Evolutionary conservation across 805 yeast species (phyloP).

Genomic region (Priceomyces fermenticarens): DNA sequence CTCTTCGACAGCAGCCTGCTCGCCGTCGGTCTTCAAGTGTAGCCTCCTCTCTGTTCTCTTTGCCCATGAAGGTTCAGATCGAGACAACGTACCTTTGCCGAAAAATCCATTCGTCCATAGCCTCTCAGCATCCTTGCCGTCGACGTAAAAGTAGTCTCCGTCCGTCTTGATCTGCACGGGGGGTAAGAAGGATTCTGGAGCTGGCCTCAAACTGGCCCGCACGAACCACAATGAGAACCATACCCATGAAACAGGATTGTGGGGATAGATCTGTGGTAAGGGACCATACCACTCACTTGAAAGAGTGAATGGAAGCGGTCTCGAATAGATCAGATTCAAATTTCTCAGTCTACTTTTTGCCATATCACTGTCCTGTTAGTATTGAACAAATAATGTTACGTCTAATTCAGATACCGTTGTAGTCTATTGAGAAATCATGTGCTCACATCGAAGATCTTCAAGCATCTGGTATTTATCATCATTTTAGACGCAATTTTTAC

Average conservation of each 20-base stretch:
- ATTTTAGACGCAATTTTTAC: background rate
- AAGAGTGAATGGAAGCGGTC: constrained; percentile 58
- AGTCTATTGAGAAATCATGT: constrained; percentile 82
- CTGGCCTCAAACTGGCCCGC: constrained; percentile 16
- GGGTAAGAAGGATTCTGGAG: constrained; percentile 22
- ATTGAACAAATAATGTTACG: background rate
- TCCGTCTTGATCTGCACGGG: constrained; percentile 22
- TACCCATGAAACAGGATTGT: constrained; percentile 68
- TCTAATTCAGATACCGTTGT: constrained; percentile 89
- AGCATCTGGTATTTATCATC: constrained; percentile 15
- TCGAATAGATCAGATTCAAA: constrained; percentile 29
- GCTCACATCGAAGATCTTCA: constrained; percentile 50
- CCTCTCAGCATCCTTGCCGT: constrained; percentile 44
- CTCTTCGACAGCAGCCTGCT: constrained; percentile 60
- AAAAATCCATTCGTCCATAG: constrained; percentile 89
- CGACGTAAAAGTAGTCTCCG: constrained; percentile 38
- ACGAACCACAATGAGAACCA: constrained; percentile 39
- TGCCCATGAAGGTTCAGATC: constrained; percentile 92
- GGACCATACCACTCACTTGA: constrained; percentile 35
- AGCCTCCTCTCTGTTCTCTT: constrained; percentile 59
- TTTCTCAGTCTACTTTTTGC: constrained; percentile 31
- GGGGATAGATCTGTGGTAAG: constrained; percentile 54
- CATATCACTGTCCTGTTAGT: constrained; percentile 15
- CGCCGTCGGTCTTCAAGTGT: constrained; percentile 32
- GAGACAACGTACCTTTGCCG: constrained; percentile 85